Percentiles rank a stretch among this genome's conserved stretches.
Evolutionary conservation across 1,139 yeast genomes (phyloP).

Genomic region (Starmera stellimalicola): DNA sequence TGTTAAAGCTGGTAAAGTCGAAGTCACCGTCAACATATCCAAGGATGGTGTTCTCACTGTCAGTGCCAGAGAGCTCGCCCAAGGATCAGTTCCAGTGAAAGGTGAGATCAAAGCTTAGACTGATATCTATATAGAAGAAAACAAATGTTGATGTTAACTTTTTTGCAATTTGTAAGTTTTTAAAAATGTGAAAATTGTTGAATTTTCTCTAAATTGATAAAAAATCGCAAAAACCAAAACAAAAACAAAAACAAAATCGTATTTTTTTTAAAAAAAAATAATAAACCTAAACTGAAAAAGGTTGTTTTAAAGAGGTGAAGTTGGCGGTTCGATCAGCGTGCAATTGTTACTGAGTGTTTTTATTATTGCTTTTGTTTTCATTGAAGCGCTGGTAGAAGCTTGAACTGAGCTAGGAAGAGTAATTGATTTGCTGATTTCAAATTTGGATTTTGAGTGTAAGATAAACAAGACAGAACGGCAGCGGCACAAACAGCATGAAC

Average conservation of each 20-base stretch:
- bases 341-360: too few relatives aligned
- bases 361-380: neutral
- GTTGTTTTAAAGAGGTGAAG: too few relatives aligned
- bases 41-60: constrained; percentile 78
- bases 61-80: constrained; percentile 73
- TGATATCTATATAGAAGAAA: neutral
- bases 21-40: constrained; percentile 75
- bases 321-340: too few relatives aligned
- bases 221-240: constrained; percentile 2
- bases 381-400: constrained; percentile 5
- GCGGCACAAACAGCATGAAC: constrained; percentile 47
- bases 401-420: constrained; percentile 12
- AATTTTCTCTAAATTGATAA: neutral
- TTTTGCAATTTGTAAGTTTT: neutral
- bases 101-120: constrained; percentile 11
- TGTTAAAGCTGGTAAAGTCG: constrained; percentile 63
- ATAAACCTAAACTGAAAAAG: too few relatives aligned
- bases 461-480: too few relatives aligned
- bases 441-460: too few relatives aligned
- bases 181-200: neutral
- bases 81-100: constrained; percentile 34
- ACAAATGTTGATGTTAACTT: neutral
- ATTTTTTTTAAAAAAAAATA: too few relatives aligned
- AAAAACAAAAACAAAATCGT: constrained; percentile 1
- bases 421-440: too few relatives aligned